Base-by-base conservation (phyloP, 2,329 filamentous ascomycete genomes). In the Plenodomus biglobosus region DNA sequence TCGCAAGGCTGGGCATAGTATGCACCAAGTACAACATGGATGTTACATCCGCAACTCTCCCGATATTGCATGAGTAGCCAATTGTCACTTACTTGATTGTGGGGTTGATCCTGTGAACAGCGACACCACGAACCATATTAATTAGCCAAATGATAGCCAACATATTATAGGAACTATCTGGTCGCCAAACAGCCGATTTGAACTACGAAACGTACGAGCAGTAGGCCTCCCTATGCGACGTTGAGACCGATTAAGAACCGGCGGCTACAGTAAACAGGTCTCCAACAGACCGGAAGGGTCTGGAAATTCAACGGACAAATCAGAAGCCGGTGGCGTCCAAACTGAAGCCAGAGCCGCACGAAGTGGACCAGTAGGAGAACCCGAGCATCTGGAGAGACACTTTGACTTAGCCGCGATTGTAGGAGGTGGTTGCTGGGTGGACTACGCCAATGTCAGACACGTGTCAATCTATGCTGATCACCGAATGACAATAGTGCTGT, bases 391-490 rank as follows among this genome's bases (percentile, higher is more conserved):
- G 34, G 19, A 44, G 40, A 21, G 43, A 39, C 27, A 40, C n/a
- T 32, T 40, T 19, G 20, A 47, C 27, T n/a, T 59, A 58, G 58
- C 58, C 58, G 53, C 56, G 52, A 44, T 46, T 49, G 39, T 22
- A 38, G 32, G 8, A 38, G 32, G 8, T 13, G 42, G 35, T n/a
- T 39, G 42, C 43, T 50, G 42, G 10, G 34, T 24, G 40, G 39
- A 39, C 38, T 50, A 41, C 42, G 52, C 46, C 44, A 49, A 45
- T 40, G 40, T 43, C 48, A 38, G 45, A 58, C 45, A 59, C 54
- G 56, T 63, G 55, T 53, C 56, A 56, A 48, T 48, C 38, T 40
- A 42, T 19, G 37, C 15, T 21, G 46, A 39, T 34, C 8, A 24
- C 38, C 46, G 46, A 56, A 58, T 58, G 8, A 18, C 18, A 53